Percentiles rank a stretch among this genome's conserved stretches.
Conservation (phyloP, 2,329 filamentous ascomycete genomes). For the Ascocoryne sarcoides region DNA sequence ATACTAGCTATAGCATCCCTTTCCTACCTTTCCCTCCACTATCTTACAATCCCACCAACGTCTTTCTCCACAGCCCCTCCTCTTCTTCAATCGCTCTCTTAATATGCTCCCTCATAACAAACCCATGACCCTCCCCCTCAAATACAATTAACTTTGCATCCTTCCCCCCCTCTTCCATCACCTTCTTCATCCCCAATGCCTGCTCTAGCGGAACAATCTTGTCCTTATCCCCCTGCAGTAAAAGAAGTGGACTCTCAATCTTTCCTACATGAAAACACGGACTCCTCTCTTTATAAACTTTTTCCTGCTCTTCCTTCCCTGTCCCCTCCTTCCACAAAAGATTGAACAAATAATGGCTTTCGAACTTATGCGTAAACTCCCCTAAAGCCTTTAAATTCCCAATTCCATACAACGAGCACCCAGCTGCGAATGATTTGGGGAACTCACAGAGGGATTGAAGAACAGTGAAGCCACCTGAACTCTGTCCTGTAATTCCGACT, state of each 20-base stretch:
- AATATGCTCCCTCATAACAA: slow-evolving; percentile 33
- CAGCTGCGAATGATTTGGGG: slow-evolving; percentile 39
- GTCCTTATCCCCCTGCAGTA: slow-evolving; percentile 49
- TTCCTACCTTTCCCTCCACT: not conserved
- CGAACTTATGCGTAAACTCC: slow-evolving; percentile 46
- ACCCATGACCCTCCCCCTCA: slow-evolving; percentile 43
- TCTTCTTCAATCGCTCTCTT: slow-evolving; percentile 35
- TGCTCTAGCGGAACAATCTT: slow-evolving; percentile 51
- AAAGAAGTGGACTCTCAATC: slow-evolving; percentile 41
- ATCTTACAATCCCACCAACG: slow-evolving; percentile 5
- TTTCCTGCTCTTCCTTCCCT: slow-evolving; percentile 32
- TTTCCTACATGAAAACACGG: slow-evolving; percentile 39
- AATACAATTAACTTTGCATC: slow-evolving; percentile 40
- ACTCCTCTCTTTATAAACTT: slow-evolving; percentile 38
- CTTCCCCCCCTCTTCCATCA: slow-evolving; percentile 34
- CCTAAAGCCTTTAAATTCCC: slow-evolving; percentile 40
- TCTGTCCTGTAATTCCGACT: slow-evolving; percentile 41
- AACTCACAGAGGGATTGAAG: slow-evolving; percentile 40
- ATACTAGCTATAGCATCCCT: not conserved
- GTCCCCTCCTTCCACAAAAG: slow-evolving; percentile 33
- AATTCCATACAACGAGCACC: slow-evolving; percentile 42
- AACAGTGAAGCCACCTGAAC: slow-evolving; percentile 46
- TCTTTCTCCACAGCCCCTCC: slow-evolving; percentile 35
- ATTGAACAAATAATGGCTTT: slow-evolving; percentile 41
- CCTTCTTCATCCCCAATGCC: slow-evolving; percentile 41